Percentiles rank a stretch among this genome's conserved stretches.
Conservation (phyloP, 2,329 filamentous ascomycete species). For the Fusarium sp. region DNA sequence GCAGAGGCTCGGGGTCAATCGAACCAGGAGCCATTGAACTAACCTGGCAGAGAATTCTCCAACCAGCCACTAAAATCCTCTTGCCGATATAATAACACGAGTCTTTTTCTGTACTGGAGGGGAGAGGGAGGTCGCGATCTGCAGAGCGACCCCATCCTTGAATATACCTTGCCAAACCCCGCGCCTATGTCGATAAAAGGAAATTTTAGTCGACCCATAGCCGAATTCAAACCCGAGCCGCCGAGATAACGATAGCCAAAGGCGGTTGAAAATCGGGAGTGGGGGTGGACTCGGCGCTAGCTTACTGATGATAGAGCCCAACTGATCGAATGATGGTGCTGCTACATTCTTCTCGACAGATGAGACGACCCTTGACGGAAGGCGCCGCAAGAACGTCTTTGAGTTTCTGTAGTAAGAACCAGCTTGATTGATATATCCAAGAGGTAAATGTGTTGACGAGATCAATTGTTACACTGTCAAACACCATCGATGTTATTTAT, state of each 20-base stretch:
- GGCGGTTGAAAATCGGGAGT: background rate
- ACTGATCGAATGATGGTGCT: conserved; percentile 4
- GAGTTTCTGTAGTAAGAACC: too few relatives aligned
- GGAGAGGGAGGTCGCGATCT: background rate
- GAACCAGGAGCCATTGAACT: background rate
- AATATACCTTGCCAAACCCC: background rate
- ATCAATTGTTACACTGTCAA: background rate
- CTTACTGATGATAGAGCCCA: background rate
- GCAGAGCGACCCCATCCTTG: conserved; percentile 2
- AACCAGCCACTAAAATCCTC: background rate
- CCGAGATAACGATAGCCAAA: background rate
- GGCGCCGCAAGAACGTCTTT: background rate
- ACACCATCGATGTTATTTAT: background rate
- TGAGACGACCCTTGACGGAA: conserved; percentile 1
- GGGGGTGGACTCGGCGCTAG: background rate
- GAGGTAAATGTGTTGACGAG: background rate
- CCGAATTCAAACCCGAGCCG: background rate
- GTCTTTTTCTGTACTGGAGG: background rate
- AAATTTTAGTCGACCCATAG: background rate
- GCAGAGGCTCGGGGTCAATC: background rate
- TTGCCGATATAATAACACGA: background rate
- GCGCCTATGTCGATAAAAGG: background rate
- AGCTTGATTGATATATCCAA: background rate
- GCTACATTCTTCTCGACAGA: background rate
- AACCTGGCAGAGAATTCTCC: background rate